Evolutionary conservation across 257 asterid genomes (phyloP), one percentile per base, ranked within the genome.

Genomic region (Lantana camara): DNA sequence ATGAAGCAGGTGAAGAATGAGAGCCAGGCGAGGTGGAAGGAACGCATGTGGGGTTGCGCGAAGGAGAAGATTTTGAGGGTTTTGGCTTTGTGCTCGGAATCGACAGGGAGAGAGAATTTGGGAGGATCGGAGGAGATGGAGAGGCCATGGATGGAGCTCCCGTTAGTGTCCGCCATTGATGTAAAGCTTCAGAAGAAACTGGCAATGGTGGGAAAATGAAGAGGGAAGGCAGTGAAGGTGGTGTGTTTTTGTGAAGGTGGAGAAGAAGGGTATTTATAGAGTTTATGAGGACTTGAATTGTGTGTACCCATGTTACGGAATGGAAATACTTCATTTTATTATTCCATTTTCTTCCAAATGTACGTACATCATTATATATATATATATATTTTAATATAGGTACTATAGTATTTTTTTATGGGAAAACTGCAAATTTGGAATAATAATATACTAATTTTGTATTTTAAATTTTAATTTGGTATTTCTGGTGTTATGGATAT

Each of bases 1-100:
- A 78, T 22, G 65, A 78, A 64, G 67, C 78, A 74, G 2, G 83
- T 70, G 73, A 67, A 78, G 75, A 78, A 75, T 9, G 83, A 78
- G 69, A 73, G 6, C 83, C 83, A 78, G n/a, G 83, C 77, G 0
- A 78, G 27, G 72, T 79, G 84, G 74, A 79, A 79, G 59, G 84
- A 60, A 32, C 81, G 46, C 84, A 75, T 79, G 81, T 79, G 81
- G 19, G 84, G 84, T 12, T 67, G 69, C 0, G 50, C 48, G 59
- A 79, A 73, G 12, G 81, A 79, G 0, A 72, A 17, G 14, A 79
- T 52, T 9, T 79, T 71, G 10, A 77, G 60, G 68, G 75, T 29
- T 68, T 51, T 79, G 1, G 84, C 79, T 42, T 57, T 65, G 79
- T 69, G 77, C 30, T 69, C 70, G 2, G 84, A 75, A 62, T 79